Base-by-base conservation (phyloP, 306 rosid species). In the Hippophae rhamnoides region DNA sequence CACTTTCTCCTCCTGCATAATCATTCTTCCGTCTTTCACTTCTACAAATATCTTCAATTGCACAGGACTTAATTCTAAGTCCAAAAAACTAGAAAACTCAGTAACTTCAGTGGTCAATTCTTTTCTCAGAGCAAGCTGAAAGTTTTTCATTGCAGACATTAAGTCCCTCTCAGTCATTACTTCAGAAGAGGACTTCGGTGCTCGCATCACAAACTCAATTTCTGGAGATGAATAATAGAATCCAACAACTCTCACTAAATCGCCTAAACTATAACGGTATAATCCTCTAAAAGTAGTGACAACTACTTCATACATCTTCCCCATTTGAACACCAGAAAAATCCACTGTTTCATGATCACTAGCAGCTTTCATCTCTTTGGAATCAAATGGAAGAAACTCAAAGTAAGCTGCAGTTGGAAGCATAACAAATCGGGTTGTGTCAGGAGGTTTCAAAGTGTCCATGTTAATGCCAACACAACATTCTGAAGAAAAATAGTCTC, bases 221-320 rank as follows among this genome's bases (percentile, higher is more conserved):
- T 60, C 52, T 1, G 94, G 93, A 14, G 86, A 70, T 43, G 76
- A 68, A 38, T 82, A 74, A 60, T 79, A 23, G 69, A 79, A 85
- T 50, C 88, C 88, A 52, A 75, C 77, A 57, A 85, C 79, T 72
- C 62, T 77, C 58, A 79, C 88, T 60, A 85, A 58, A 75, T 85
- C 93, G 1, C 88, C 93, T 73, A 85, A 54, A 23, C 77, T 72
- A 47, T 82, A 79, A 23, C 84, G 79, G 61, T 82, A 85, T 12
- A 82, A 74, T 72, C 93, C 93, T 65, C 82, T 59, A 1, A 64
- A 72, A 54, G 88, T 85, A 42, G 93, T 85, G 10, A 78, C 76
- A 64, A 85, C 57, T 41, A 85, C 74, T 82, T 82, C 84, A 77
- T 85, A 85, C 89, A 85, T 77, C 82, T 77, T 82, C 61, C 89